Conservation (phyloP, 139 green algal species). For the Ettlia oleoabundans region DNA sequence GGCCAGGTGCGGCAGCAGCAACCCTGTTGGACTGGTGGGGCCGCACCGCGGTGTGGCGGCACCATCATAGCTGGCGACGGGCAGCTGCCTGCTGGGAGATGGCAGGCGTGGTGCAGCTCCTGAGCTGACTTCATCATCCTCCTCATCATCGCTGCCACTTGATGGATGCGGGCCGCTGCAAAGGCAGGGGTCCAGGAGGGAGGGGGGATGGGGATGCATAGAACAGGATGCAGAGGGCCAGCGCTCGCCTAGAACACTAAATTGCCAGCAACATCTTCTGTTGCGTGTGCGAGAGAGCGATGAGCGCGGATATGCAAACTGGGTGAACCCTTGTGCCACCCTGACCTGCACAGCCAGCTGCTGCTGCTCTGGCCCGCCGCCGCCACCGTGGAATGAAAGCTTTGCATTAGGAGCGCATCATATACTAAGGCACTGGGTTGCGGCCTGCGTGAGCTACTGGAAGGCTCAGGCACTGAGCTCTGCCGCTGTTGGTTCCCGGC, state of each 20-base stretch:
- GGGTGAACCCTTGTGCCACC: not conserved
- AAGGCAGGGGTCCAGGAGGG: too few species aligned
- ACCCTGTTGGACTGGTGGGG: not conserved
- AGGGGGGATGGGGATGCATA: not conserved
- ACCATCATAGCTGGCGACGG: not conserved
- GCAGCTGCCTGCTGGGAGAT: not conserved
- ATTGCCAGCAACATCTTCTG: not conserved
- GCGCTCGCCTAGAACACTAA: too few species aligned
- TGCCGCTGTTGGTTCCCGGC: not conserved
- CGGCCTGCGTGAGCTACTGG: not conserved
- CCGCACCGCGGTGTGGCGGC: not conserved
- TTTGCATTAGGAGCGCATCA: slow-evolving; percentile 11
- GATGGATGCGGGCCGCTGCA: not conserved
- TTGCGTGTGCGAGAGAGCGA: not conserved
- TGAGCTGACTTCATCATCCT: not conserved
- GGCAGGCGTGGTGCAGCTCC: not conserved
- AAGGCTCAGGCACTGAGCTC: not conserved
- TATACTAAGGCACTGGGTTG: not conserved
- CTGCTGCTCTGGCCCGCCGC: not conserved
- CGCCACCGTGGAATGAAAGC: not conserved
- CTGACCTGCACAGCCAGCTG: slow-evolving; percentile 3
- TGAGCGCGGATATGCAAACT: not conserved
- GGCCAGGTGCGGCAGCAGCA: slow-evolving; percentile 28
- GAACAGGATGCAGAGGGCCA: not conserved
- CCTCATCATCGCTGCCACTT: not conserved